Base-by-base conservation (phyloP, 1,284 basidiomycete genomes). In the Cryptococcus wingfieldii region DNA sequence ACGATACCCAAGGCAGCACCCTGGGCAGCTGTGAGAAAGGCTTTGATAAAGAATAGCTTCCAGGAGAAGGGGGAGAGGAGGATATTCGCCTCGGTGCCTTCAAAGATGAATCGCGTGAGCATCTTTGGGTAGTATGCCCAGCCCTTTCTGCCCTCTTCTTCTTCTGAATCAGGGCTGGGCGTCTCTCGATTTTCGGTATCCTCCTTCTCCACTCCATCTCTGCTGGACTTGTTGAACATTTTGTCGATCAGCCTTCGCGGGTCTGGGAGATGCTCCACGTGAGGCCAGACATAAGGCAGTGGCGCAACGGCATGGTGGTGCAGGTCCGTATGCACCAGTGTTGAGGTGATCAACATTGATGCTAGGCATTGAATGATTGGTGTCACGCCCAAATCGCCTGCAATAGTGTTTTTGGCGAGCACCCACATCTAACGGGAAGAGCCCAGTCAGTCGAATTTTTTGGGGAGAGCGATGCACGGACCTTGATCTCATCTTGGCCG, bases 11-110 rank as follows among this genome's bases (percentile, higher is more conserved):
- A 56, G 1, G 59, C 66, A 0, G 75, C 69, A 1, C 77, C 77
- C 60, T 78, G 77, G 0, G 68, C 60, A 12, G 64, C 67, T 0
- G 77, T 77, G 65, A 74, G 72, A 1, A 68, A 42, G 8, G n/a
- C 47, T 18, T 38, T 37, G 19, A 55, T 42, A 25, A 50, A 25
- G 27, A 58, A 50, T 13, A 44, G 52, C 6, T 54, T 23, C n/a
- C 49, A 37, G n/a, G 44, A 47, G 6, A 45, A 54, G 6, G 38
- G 49, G 5, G 51, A 41, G 4, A 78, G 46, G 16, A 78, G 55
- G 62, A 75, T 75, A 59, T 77, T 77, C 56, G 69, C 66, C 57
- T 77, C 77, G 0, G 74, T 77, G 13, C 77, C 77, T 56, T 78
- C 77, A 46, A 78, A 77, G 23, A 70, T 68, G 68, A 77, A 78